Base-by-base conservation (phyloP, 352 stramenopile species). In the Aphanomyces astaci region DNA sequence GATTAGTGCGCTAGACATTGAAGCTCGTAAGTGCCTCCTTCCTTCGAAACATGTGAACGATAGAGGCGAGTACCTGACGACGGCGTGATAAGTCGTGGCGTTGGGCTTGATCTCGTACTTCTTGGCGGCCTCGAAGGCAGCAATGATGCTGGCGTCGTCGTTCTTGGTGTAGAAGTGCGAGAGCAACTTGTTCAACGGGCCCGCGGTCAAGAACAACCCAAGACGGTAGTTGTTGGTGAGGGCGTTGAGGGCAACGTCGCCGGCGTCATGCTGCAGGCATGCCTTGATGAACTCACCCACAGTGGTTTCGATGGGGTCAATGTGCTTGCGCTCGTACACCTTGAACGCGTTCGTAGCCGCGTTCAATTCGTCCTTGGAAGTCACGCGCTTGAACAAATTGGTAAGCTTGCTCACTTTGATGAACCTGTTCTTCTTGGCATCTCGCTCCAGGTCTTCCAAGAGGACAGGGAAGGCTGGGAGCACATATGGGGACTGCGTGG, bases 221-320 rank as follows among this genome's bases (percentile, higher is more conserved):
- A 65, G 11, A 39, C 56, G 56, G 32, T 28, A 65, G 39, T 65
- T 46, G 56, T 53, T 53, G 11, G 36, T 9, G 11, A 65, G 48
- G 15, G 39, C 56, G 10, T 51, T 65, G 56, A 65, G 56, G 4
- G 56, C 56, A 15, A 65, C 56, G 24, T 65, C 56, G 39, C 36
- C 56, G 22, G 56, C 56, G n/a, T 65, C 56, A 13, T 52, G 32
- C 36, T 51, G 9, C 17, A 65, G 28, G 33, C 7, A 51, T n/a
- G 36, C 39, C 28, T 65, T 65, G 39, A 65, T 33, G 40, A 65
- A 65, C 39, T 65, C 56, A 24, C 56, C 56, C 24, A 36, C 56
- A 7, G 56, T 65, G 4, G 51, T 48, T 30, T 65, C 31, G 56
- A 52, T 24, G 3, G 56, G 56, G 22, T 65, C 56, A 30, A 65